phyloP scores from a whole-genome alignment of 2,329 filamentous ascomycete species.

The Arthrobotrys pseudoclavata region DNA sequence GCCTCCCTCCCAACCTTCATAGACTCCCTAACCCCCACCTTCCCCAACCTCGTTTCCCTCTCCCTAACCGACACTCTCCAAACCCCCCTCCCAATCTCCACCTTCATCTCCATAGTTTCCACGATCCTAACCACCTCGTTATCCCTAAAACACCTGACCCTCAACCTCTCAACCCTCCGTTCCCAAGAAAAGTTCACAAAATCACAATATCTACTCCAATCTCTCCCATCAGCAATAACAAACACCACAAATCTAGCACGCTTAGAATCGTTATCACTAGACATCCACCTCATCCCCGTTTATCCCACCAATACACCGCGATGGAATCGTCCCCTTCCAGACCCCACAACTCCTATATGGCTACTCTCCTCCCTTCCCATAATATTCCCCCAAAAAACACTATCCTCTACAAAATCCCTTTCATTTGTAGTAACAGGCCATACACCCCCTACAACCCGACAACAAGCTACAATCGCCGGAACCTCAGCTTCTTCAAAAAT shows the following conservation, averaged over 20 bases:
- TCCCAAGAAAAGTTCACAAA: background rate
- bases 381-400: background rate
- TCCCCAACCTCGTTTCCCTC: background rate
- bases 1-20: background rate
- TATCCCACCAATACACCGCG: background rate
- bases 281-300: background rate
- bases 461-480: background rate
- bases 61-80: background rate
- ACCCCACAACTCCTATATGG: background rate
- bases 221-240: background rate
- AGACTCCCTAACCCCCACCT: background rate
- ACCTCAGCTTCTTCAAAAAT: background rate
- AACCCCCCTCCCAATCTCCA: background rate
- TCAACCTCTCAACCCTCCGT: background rate
- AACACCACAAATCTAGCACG: background rate
- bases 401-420: background rate
- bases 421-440: conserved; percentile 6
- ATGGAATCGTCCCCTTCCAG: background rate
- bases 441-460: background rate
- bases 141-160: conserved; percentile 7
- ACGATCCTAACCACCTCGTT: background rate
- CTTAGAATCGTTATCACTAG: background rate
- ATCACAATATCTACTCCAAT: background rate
- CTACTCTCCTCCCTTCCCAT: background rate
- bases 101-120: background rate